Evolutionary conservation across 2,329 filamentous ascomycete species (phyloP).

Genomic region (Lachnellula arida): DNA sequence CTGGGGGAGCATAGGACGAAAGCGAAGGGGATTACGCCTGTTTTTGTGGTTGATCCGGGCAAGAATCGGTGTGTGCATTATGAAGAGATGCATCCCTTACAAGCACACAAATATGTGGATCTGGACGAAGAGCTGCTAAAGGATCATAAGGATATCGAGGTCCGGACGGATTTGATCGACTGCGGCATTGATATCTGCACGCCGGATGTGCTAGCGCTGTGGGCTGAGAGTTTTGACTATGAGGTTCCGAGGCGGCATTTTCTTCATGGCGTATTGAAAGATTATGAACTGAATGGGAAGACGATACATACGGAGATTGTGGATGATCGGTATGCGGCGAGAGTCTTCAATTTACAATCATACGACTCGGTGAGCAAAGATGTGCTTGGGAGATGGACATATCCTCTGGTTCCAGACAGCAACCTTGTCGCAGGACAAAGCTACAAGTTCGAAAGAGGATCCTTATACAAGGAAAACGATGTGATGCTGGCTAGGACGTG

Average conservation of each 20-base stretch:
- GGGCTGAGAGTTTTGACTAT: constrained; percentile 98
- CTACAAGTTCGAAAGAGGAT: constrained; percentile 65
- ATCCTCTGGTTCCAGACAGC: constrained; percentile 83
- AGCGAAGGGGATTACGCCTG: constrained; percentile 66
- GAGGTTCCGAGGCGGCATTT: constrained; percentile 86
- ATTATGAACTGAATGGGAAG: constrained; percentile 95
- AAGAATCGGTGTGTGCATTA: constrained; percentile 86
- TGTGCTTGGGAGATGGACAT: constrained; percentile 81
- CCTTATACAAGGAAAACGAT: constrained; percentile 72
- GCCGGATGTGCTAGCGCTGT: constrained; percentile 87
- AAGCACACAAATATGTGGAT: constrained; percentile 59
- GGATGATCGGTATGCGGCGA: constrained; percentile 76
- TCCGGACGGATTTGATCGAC: constrained; percentile 85
- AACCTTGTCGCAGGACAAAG: constrained; percentile 75
- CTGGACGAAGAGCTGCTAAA: constrained; percentile 78
- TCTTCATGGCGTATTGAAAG: constrained; percentile 86
- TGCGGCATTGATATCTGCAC: constrained; percentile 97
- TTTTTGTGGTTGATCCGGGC: constrained; percentile 80
- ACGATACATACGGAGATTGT: constrained; percentile 91
- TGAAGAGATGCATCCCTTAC: constrained; percentile 75
- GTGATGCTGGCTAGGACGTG: constrained; percentile 71
- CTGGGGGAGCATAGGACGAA: constrained; percentile 68
- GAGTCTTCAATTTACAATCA: constrained; percentile 79
- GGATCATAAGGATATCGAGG: constrained; percentile 67
- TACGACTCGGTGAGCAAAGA: constrained; percentile 89